Percentiles rank a stretch among this genome's conserved stretches.
These are phyloP conservation scores for Curvularia eragrostidis DNA, from an alignment of 2,329 filamentous ascomycete species.

Conservation along the genomic window DNA sequence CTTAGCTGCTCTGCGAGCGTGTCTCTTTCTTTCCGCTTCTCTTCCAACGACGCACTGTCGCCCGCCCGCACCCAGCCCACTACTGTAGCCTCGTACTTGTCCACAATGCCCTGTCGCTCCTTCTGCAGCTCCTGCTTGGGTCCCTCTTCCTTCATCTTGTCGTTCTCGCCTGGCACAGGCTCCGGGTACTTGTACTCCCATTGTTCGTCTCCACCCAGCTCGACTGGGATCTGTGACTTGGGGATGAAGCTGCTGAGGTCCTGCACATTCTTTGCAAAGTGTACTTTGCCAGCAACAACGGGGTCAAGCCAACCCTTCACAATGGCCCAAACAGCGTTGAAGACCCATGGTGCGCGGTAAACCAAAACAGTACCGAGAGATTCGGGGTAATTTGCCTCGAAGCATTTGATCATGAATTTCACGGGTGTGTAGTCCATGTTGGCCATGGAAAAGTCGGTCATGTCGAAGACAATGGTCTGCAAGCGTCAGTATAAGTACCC, in stretches of 20 bases:
- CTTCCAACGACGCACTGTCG: constrained; percentile 45
- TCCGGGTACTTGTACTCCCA: constrained; percentile 86
- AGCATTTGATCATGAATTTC: constrained; percentile 99
- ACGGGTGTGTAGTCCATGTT: constrained; percentile 99
- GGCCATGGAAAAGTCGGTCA: constrained; percentile 89
- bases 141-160: constrained; percentile 67
- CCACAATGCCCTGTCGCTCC: constrained; percentile 69
- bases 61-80: constrained; percentile 73
- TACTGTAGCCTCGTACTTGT: constrained; percentile 76
- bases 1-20: constrained; percentile 68
- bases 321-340: constrained; percentile 96
- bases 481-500: constrained; percentile 4
- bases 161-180: constrained; percentile 77
- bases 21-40: constrained; percentile 64
- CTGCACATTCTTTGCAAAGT: constrained; percentile 83
- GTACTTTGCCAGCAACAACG: constrained; percentile 90
- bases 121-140: constrained; percentile 69
- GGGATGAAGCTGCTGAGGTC: constrained; percentile 82
- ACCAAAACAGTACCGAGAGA: constrained; percentile 87
- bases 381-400: constrained; percentile 98
- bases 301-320: constrained; percentile 97
- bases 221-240: constrained; percentile 73
- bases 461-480: constrained; percentile 91
- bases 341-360: constrained; percentile 96
- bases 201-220: constrained; percentile 84